phyloP scores from a whole-genome alignment of 1,284 basidiomycete species.

The Gomphus bonarii region DNA sequence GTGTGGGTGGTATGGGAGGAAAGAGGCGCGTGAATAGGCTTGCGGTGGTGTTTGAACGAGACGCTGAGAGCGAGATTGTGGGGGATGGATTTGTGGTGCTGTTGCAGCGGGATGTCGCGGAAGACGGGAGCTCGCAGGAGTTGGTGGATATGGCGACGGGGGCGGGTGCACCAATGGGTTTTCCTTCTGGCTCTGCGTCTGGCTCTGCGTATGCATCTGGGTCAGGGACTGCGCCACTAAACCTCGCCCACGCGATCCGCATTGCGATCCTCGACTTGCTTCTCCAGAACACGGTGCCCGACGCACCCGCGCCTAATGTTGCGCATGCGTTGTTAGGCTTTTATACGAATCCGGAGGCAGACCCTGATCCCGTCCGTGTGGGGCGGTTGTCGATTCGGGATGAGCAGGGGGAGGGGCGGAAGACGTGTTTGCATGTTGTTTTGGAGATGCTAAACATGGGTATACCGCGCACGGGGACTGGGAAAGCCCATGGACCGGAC shows the following conservation, averaged over 20 bases:
- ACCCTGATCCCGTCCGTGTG: constrained; percentile 28
- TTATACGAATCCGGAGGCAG: too few species aligned
- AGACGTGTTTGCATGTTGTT: constrained; percentile 74
- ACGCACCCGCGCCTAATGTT: constrained; percentile 69
- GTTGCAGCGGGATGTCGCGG: constrained; percentile 51
- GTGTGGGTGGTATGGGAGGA: too few species aligned
- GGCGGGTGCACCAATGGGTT: constrained; percentile 52
- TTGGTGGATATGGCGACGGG: constrained; percentile 54
- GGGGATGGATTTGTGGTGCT: constrained; percentile 68
- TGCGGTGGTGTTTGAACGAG: constrained; percentile 73
- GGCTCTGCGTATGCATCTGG: too few species aligned
- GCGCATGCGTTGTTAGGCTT: constrained; percentile 85
- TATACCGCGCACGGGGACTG: constrained; percentile 38
- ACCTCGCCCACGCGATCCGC: constrained; percentile 60
- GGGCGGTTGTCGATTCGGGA: constrained; percentile 57
- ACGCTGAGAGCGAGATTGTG: constrained; percentile 80
- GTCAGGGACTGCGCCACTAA: too few species aligned
- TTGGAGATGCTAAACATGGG: constrained; percentile 68
- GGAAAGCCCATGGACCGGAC: constrained; percentile 35
- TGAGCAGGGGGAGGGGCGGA: constrained; percentile 59
- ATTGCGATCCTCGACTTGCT: constrained; percentile 81
- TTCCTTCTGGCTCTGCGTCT: too few species aligned
- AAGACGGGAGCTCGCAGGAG: constrained; percentile 47
- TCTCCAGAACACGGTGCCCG: constrained; percentile 63
- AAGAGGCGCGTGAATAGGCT: constrained; percentile 59